Base-by-base conservation (phyloP, 306 rosid species). In the Trifolium dubium region DNA sequence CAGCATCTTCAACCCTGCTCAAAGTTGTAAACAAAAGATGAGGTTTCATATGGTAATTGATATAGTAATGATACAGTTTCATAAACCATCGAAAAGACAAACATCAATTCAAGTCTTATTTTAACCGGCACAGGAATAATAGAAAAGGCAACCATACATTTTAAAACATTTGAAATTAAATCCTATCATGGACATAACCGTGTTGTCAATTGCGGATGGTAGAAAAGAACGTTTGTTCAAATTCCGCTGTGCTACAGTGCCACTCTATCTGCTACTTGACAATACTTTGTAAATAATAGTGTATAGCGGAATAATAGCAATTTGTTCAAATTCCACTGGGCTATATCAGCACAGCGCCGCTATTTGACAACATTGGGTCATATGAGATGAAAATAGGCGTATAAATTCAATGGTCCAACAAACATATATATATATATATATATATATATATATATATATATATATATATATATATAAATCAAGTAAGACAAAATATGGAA, bases 1-100 rank as follows among this genome's bases (percentile, higher is more conserved):
- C 96, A 40, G 98, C 97, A 84, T 94, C 98, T 86, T 94, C 98
- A 77, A 94, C 99, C 99, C 99, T 95, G 93, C 47, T 73, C 73
- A 82, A 82, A 62, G 67, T 79, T 76, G 67, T 61, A 69, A 79
- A 81, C 69, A 79, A 58, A 76, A 60, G 4, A 35, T 64, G 8
- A 58, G 50, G 50, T 31, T 62, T 47, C 10, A 51, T 5, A 72
- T 23, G 19, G 4, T 41, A 40, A 64, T 19, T 29, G 54, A 12
- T 31, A 19, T 41, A 14, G 51, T 9, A 8, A 14, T 4, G 8
- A 15, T n/a, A 64, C 39, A 30, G 2, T 63, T 63, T 58, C 35
- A 49, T 39, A 14, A 2, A 55, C 4, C 62, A 46, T 1, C 0
- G 72, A 71, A 70, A 35, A 53, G 19, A 64, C 40, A 55, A 49